Evolutionary conservation across 2,329 filamentous ascomycete genomes (phyloP).

Genomic region (Beauveria medogensis): DNA sequence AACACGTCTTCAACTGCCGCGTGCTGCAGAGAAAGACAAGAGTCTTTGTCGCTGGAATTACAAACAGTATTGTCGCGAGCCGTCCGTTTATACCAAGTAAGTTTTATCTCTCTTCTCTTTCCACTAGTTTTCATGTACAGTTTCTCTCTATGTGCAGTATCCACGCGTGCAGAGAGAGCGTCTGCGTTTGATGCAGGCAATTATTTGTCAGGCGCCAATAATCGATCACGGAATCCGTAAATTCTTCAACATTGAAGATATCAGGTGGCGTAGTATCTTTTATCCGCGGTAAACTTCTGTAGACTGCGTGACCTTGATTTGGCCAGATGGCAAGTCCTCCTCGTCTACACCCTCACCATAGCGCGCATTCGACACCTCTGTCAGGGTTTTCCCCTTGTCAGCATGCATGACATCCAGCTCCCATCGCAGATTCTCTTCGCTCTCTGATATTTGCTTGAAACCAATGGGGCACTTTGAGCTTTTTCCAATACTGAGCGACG

Average conservation of each 20-base stretch:
- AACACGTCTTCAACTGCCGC: too few relatives aligned
- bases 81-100: too few relatives aligned
- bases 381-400: conserved; percentile 13
- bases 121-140: too few relatives aligned
- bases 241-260: not conserved
- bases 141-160: not conserved
- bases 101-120: too few relatives aligned
- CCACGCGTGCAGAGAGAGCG: not conserved
- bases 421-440: conserved; percentile 16
- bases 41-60: too few relatives aligned
- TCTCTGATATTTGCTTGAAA: conserved; percentile 15
- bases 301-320: conserved; percentile 11
- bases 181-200: not conserved
- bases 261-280: not conserved
- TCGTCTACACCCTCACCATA: not conserved
- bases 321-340: conserved; percentile 5
- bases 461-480: not conserved
- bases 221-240: not conserved
- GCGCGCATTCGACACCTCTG: conserved; percentile 5
- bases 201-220: not conserved
- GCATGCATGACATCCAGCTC: conserved; percentile 14
- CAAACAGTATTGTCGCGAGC: too few relatives aligned
- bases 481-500: not conserved
- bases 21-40: too few relatives aligned
- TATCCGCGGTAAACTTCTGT: conserved; percentile 7